Percentiles rank a stretch among this genome's conserved stretches.
Evolutionary conservation across 2,329 filamentous ascomycete species (phyloP).

Genomic region (Tolypocladium guangdongense): DNA sequence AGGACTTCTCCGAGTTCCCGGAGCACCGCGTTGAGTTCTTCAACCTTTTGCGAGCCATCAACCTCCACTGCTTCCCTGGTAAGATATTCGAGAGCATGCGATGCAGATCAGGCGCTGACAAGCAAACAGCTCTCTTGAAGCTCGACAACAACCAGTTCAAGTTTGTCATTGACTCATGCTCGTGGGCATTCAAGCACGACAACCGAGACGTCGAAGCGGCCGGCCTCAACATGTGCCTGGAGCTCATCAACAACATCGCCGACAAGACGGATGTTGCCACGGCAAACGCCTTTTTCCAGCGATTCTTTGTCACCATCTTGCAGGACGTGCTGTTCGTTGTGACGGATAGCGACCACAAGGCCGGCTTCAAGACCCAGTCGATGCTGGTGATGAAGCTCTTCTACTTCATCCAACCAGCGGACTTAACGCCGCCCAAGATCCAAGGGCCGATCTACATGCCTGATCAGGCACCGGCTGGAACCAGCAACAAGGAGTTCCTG

Average conservation of each 20-base stretch:
- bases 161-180: constrained; percentile 97
- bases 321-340: constrained; percentile 98
- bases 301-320: constrained; percentile 89
- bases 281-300: constrained; percentile 92
- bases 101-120: neutral
- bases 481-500: constrained; percentile 83
- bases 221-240: constrained; percentile 94
- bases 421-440: constrained; percentile 67
- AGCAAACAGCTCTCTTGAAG: constrained; percentile 60
- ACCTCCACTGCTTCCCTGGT: constrained; percentile 90
- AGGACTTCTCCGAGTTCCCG: constrained; percentile 98
- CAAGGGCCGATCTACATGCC: constrained; percentile 80
- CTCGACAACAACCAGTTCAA: constrained; percentile 97
- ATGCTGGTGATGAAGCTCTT: constrained; percentile 92
- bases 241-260: constrained; percentile 94
- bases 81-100: constrained; percentile 9
- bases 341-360: constrained; percentile 96
- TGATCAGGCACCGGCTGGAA: constrained; percentile 74
- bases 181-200: constrained; percentile 99
- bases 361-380: constrained; percentile 96
- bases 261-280: constrained; percentile 80
- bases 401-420: constrained; percentile 74
- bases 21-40: constrained; percentile 99
- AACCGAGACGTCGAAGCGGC: constrained; percentile 96
- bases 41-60: constrained; percentile 91